These are phyloP conservation scores for Emmonsiellopsis sp. DNA, from an alignment of 2,329 filamentous ascomycete species.

Conservation along the genomic window DNA sequence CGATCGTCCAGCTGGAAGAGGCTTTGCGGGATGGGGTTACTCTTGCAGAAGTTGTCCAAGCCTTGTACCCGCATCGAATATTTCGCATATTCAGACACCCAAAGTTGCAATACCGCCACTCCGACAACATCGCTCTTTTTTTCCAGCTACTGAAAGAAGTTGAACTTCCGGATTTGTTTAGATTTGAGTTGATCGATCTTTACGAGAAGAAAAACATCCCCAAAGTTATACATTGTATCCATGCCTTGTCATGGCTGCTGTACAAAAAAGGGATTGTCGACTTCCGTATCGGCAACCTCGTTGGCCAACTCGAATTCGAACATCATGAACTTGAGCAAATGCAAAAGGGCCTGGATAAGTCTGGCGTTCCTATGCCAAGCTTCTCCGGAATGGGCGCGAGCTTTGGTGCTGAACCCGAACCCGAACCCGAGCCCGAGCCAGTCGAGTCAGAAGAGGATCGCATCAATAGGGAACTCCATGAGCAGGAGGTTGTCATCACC, in stretches of 20 bases:
- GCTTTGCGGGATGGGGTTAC: conserved; percentile 87
- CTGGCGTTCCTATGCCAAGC: conserved; percentile 91
- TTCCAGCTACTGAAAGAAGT: conserved; percentile 89
- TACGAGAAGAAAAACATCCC: conserved; percentile 99
- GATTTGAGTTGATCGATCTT: conserved; percentile 92
- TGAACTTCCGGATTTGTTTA: conserved; percentile 86
- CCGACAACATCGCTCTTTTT: conserved; percentile 95
- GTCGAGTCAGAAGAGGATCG: conserved; percentile 84
- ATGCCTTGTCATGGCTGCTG: conserved; percentile 93
- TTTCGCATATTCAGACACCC: conserved; percentile 77
- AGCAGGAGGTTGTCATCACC: conserved; percentile 60
- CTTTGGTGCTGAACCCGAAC: conserved; percentile 76
- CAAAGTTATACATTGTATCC: conserved; percentile 98
- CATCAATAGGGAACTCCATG: conserved; percentile 68
- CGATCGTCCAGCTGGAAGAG: conserved; percentile 89
- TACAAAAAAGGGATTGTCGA: conserved; percentile 90
- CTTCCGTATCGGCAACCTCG: conserved; percentile 92
- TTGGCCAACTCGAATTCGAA: conserved; percentile 93
- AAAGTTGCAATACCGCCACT: conserved; percentile 86
- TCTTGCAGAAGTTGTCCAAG: conserved; percentile 84
- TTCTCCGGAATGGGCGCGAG: conserved; percentile 96
- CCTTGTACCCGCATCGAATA: conserved; percentile 66
- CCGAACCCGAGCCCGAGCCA: conserved; percentile 61
- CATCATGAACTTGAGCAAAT: conserved; percentile 95
- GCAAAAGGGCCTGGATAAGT: conserved; percentile 92